Percentiles rank a stretch among this genome's conserved stretches.
These are phyloP conservation scores for Fusarium sp. DNA, from an alignment of 2,329 filamentous ascomycete genomes.

Conservation along the genomic window DNA sequence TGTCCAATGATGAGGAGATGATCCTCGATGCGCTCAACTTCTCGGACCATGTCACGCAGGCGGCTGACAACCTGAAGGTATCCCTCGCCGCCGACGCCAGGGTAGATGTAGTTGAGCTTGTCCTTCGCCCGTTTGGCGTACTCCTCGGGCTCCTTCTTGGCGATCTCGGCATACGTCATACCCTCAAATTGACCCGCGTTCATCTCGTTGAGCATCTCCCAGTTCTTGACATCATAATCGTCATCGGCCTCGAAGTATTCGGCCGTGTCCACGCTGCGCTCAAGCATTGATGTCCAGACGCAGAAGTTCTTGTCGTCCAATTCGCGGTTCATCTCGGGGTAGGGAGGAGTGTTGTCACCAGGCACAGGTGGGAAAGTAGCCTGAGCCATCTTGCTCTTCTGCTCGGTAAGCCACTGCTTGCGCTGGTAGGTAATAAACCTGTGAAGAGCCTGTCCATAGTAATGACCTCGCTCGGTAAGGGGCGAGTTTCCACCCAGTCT, in stretches of 20 bases:
- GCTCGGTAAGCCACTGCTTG: constrained; percentile 83
- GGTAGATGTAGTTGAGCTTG: constrained; percentile 97
- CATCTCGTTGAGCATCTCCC: constrained; percentile 97
- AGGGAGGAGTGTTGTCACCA: constrained; percentile 93
- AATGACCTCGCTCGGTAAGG: constrained; percentile 81
- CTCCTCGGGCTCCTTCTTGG: constrained; percentile 80
- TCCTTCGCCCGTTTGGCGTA: constrained; percentile 83
- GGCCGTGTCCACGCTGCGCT: constrained; percentile 87
- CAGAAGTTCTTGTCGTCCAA: constrained; percentile 90
- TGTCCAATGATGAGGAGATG: constrained; percentile 94
- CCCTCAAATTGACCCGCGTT: constrained; percentile 95
- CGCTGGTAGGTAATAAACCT: constrained; percentile 86
- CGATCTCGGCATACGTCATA: constrained; percentile 93
- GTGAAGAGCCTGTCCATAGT: constrained; percentile 83
- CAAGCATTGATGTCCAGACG: constrained; percentile 98
- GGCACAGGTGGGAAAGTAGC: constrained; percentile 89
- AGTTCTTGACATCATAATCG: constrained; percentile 95
- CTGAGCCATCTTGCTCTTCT: constrained; percentile 80
- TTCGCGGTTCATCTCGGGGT: constrained; percentile 82
- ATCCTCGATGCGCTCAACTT: constrained; percentile 97
- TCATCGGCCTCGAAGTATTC: constrained; percentile 92
- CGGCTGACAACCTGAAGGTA: constrained; percentile 98
- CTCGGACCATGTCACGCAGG: constrained; percentile 92
- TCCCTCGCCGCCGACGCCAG: constrained; percentile 93
- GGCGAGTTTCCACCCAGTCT: constrained; percentile 93